A percentile compares a stretch with the other conserved stretches of the same genome.
Conservation (phyloP, 2,329 filamentous ascomycete species). For the Thyridium curvatum region DNA sequence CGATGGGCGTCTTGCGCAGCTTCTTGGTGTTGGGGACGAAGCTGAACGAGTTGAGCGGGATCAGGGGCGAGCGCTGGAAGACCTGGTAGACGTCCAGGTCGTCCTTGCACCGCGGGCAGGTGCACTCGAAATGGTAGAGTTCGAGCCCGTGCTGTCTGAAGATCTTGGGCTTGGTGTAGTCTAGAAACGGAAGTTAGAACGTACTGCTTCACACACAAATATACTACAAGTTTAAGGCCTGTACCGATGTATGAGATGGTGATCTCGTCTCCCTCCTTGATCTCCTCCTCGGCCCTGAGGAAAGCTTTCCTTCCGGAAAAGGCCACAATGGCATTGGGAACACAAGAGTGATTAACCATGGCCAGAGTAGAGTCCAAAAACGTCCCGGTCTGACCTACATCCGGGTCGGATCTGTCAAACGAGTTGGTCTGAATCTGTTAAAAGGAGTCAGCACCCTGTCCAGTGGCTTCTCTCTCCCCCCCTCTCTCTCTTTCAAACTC, state of each 20-base stretch:
- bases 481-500: background rate
- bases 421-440: slow-evolving; percentile 54
- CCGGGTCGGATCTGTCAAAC: slow-evolving; percentile 49
- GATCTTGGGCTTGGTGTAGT: slow-evolving; percentile 37
- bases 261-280: slow-evolving; percentile 48
- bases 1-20: slow-evolving; percentile 22
- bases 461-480: background rate
- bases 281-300: slow-evolving; percentile 41
- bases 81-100: slow-evolving; percentile 50
- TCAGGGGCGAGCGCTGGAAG: slow-evolving; percentile 30
- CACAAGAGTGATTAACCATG: slow-evolving; percentile 58
- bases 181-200: slow-evolving; percentile 20
- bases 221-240: slow-evolving; percentile 8
- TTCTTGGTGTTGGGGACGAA: slow-evolving; percentile 31
- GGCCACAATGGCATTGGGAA: slow-evolving; percentile 52
- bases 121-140: slow-evolving; percentile 47
- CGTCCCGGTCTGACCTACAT: slow-evolving; percentile 45
- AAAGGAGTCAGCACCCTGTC: slow-evolving; percentile 6
- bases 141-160: slow-evolving; percentile 35
- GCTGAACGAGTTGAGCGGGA: slow-evolving; percentile 38
- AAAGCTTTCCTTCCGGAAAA: slow-evolving; percentile 46
- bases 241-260: slow-evolving; percentile 56
- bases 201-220: background rate
- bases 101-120: slow-evolving; percentile 40
- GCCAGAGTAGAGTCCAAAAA: slow-evolving; percentile 50